Base-by-base conservation (phyloP, 1,139 yeast genomes). In the Suhomyces yuchorum region DNA sequence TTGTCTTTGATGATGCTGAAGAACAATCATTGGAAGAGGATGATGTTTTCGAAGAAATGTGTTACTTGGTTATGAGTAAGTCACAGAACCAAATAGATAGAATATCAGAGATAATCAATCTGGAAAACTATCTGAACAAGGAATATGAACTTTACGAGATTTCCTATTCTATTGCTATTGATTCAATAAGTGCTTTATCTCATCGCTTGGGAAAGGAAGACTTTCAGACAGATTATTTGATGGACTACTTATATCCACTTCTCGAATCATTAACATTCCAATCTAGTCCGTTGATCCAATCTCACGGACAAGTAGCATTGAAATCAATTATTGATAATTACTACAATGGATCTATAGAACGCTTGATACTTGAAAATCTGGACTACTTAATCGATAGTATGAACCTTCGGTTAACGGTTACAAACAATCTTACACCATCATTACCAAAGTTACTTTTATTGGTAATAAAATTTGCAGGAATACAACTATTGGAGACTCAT, bases 321-420 rank as follows among this genome's bases (percentile, higher is more conserved):
- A 51, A 53, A 33, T 39, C 28, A 9, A 67, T 92, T 8, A 80
- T 95, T 0, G 59, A 71, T 11, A 67, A 67, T 7, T 75, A 87
- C 40, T 87, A 85, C 54, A 66, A 76, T 43, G 82, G 83, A 0
- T 81, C 88, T 0, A 66, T 91, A 7, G 68, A 73, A 38, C 65
- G 65, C 2, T 60, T 92, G 53, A 72, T 93, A 3, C 59, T 76
- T 37, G 83, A 81, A 36, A 92, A 92, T 61, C 78, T 84, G 56
- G 97, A 92, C 60, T 92, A 92, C 61, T 65, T 93, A 22, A 70
- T 91, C 11, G 97, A 93, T 63, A 70, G 91, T 0, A 69, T 91
- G 15, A 85, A 96, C 7, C 67, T 83, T 37, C 81, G 79, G 53
- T 69, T 93, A 46, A 81, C 88, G 23, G 80, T 87, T 3, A 82